Conservation (phyloP, 768 basidiomycete genomes). For the Tubosaeta brunneosetosa region DNA sequence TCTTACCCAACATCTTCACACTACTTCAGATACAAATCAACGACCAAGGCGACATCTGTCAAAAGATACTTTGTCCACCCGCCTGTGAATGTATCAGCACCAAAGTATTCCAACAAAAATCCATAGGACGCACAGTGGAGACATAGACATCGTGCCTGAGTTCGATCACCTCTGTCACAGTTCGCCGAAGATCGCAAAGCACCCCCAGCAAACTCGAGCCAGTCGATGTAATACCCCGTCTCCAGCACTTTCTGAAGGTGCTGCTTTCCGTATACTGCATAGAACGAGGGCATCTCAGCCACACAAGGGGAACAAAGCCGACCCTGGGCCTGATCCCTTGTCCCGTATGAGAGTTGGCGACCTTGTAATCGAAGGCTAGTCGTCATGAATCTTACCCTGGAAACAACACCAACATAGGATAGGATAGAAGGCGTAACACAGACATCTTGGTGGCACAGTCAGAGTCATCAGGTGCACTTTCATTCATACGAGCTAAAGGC, state of each 20-base stretch:
- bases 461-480: too few species aligned
- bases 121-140: constrained; percentile 35
- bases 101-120: background rate
- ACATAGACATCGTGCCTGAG: constrained; percentile 39
- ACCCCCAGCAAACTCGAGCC: constrained; percentile 33
- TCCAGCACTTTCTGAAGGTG: constrained; percentile 39
- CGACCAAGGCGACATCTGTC: background rate
- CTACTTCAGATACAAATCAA: background rate
- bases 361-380: background rate
- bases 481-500: background rate
- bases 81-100: background rate
- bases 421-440: too few species aligned
- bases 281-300: constrained; percentile 44
- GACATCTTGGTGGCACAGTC: too few species aligned
- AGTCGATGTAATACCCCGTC: constrained; percentile 41
- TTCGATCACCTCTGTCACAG: constrained; percentile 33
- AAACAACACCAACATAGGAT: background rate
- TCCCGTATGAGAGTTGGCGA: constrained; percentile 8
- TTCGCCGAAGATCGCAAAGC: constrained; percentile 24
- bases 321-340: constrained; percentile 7
- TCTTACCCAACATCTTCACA: background rate
- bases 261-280: constrained; percentile 37
- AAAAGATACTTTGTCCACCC: too few species aligned
- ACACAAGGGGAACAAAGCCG: constrained; percentile 26
- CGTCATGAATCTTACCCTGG: background rate